Evolutionary conservation across 139 green algal genomes (phyloP).

Genomic region (Tetradesmus obliquus): DNA sequence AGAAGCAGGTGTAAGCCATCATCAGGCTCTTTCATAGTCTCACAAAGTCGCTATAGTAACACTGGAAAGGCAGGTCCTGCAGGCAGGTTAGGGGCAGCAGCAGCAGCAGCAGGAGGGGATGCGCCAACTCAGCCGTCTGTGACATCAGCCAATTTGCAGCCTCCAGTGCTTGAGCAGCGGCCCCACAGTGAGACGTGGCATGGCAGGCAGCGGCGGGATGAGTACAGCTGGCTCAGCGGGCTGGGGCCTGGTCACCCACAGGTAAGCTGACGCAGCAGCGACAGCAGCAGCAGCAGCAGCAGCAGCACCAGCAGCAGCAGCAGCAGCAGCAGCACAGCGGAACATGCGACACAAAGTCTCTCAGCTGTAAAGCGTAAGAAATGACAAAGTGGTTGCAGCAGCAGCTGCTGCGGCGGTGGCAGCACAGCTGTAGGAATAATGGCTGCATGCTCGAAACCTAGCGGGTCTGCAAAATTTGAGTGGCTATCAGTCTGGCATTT

Average conservation of each 20-base stretch:
- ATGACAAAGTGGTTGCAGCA: no score
- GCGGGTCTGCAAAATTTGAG: no score
- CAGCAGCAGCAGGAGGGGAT: slow-evolving; percentile 31
- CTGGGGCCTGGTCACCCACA: background rate
- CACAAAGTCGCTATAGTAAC: background rate
- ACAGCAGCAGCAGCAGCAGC: slow-evolving; percentile 12
- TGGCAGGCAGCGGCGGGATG: background rate
- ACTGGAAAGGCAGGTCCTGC: background rate
- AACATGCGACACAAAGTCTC: no score
- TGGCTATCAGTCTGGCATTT: no score
- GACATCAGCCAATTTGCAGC: background rate
- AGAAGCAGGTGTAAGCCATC: background rate
- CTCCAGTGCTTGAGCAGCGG: background rate
- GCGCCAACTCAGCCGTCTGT: background rate
- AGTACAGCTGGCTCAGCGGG: background rate
- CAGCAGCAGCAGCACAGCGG: background rate
- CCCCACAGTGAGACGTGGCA: background rate
- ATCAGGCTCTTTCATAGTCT: background rate
- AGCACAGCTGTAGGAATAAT: no score
- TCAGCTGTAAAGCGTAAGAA: no score
- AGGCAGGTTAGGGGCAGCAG: background rate
- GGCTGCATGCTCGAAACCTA: no score
- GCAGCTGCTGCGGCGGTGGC: no score
- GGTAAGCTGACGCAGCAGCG: background rate
- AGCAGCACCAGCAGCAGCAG: background rate